Evolutionary conservation across 2,329 filamentous ascomycete species (phyloP).

Genomic region (Calonectria fujianensis): DNA sequence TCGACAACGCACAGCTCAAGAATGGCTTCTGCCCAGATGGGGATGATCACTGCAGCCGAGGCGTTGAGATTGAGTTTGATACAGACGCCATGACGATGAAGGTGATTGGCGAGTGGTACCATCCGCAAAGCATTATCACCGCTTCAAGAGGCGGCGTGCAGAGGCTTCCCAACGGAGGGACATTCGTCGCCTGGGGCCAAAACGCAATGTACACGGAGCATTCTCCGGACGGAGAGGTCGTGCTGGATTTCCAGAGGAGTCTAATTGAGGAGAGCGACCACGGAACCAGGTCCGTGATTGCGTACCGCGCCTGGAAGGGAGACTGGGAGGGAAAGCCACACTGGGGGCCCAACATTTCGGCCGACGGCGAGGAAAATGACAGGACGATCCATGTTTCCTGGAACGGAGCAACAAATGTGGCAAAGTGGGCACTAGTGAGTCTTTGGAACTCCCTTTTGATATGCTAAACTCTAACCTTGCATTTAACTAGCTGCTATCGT

Average conservation of each 20-base stretch:
- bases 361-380: not conserved
- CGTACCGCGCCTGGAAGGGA: conserved; percentile 11
- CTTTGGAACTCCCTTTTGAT: too few relatives aligned
- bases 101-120: conserved; percentile 19
- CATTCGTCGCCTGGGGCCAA: conserved; percentile 25
- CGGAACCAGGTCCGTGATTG: not conserved
- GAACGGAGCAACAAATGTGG: conserved; percentile 26
- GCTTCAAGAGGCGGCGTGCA: conserved; percentile 10
- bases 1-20: conserved; percentile 19
- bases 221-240: not conserved
- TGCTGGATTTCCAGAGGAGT: conserved; percentile 25
- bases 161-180: conserved; percentile 2
- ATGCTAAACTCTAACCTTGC: not conserved
- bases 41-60: conserved; percentile 1
- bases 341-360: conserved; percentile 28
- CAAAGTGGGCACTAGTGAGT: conserved; percentile 27
- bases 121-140: conserved; percentile 23
- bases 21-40: conserved; percentile 16
- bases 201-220: conserved; percentile 26
- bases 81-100: conserved; percentile 1
- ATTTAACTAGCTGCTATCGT: conserved; percentile 12
- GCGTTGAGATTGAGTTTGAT: conserved; percentile 21
- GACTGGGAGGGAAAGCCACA: conserved; percentile 27
- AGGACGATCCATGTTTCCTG: conserved; percentile 22
- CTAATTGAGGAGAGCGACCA: not conserved